Percentiles rank a stretch among this genome's conserved stretches.
phyloP scores from a whole-genome alignment of 2,329 filamentous ascomycete species.

The Fusarium protoensiforme region DNA sequence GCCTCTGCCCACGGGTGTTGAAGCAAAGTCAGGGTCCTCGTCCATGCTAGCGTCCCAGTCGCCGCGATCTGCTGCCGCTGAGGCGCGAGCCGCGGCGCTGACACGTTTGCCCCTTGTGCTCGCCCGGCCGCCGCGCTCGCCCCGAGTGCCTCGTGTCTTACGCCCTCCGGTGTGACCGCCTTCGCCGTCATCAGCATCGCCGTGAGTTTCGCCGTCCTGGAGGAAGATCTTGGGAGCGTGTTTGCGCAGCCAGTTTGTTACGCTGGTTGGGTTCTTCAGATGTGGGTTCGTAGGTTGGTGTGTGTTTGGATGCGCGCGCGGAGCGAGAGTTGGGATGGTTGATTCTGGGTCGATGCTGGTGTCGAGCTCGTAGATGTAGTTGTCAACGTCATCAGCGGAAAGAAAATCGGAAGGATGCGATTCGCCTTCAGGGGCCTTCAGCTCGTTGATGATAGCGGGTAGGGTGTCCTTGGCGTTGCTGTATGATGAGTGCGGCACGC shows the following conservation, averaged over 20 bases:
- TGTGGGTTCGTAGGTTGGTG: conserved; percentile 53
- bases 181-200: conserved; percentile 53
- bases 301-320: conserved; percentile 54
- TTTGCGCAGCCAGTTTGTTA: conserved; percentile 94
- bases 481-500: conserved; percentile 64
- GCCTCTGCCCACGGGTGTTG: conserved; percentile 48
- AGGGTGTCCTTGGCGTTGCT: conserved; percentile 70
- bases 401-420: conserved; percentile 73
- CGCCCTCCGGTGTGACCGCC: conserved; percentile 45
- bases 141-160: conserved; percentile 50
- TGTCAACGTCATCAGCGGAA: conserved; percentile 76
- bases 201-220: conserved; percentile 69
- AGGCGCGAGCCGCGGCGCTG: conserved; percentile 36
- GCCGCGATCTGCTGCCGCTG: conserved; percentile 36
- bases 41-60: conserved; percentile 54
- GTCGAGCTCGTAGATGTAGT: conserved; percentile 77
- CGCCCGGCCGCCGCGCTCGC: conserved; percentile 52
- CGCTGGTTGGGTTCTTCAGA: conserved; percentile 82
- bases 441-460: conserved; percentile 64
- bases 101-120: conserved; percentile 52
- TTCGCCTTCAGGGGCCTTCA: conserved; percentile 62
- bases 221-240: conserved; percentile 87
- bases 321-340: conserved; percentile 63
- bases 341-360: conserved; percentile 55
- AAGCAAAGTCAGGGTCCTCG: conserved; percentile 49